Base-by-base conservation (phyloP, 2,329 filamentous ascomycete genomes). In the Alternaria atra region DNA sequence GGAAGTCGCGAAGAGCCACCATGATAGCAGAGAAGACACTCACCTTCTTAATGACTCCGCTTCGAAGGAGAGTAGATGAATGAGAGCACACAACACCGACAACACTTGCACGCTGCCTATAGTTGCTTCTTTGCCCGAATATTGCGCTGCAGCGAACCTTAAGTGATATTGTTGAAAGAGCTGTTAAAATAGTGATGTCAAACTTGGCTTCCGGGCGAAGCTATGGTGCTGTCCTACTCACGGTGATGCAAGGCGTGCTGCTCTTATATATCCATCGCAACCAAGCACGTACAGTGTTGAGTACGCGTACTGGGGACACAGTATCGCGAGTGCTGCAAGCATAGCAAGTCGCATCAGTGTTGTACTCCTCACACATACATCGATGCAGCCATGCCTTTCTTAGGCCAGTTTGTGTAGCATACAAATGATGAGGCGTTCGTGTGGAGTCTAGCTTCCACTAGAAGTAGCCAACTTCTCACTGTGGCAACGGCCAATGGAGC, bases 151-250 rank as follows among this genome's bases (percentile, higher is more conserved):
- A 40, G 30, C 43, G 37, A 52, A 43, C 39, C 48, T 55, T 64
- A 65, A 74, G 60, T 63, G 64, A 78, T 78, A 69, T 60, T 72
- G 63, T 37, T 60, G 58, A 29, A 75, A 77, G 68, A 74, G 61
- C 75, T 78, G 68, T 71, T 73, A 44, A 54, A 65, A 73, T 78
- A 79, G 64, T 64, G 63, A 77, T 79, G 75, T 73, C 66, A 59
- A 63, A 37, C 56, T 51, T 63, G 63, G 50, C 43, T 63, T 64
- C 61, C 44, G 66, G 65, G 70, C 54, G 54, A 61, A 63, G 57
- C 66, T 73, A 69, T 63, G 63, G 71, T 67, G 66, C 57, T 70
- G 63, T 63, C 69, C 58, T 52, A 52, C 55, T 68, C 50, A 51
- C 65, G 60, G 57, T 58, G 58, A 58, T 69, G 74, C 72, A 72